These are phyloP conservation scores for Luffa acutangula DNA, from an alignment of 306 rosid genomes.

Conservation along the genomic window DNA sequence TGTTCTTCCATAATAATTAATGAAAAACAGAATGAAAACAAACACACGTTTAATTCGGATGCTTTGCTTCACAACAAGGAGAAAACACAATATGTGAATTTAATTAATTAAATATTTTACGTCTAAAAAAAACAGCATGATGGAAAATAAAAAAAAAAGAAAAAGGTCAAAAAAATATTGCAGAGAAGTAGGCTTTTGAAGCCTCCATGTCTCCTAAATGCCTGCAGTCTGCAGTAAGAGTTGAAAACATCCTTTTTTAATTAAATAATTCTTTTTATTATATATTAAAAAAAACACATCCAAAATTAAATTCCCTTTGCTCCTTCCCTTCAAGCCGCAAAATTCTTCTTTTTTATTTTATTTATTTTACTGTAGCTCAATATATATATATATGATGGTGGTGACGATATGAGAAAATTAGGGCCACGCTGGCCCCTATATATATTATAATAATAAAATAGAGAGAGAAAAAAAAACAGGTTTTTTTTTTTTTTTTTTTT, in stretches of 20 bases:
- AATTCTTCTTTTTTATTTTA: neutral
- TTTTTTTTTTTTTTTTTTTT: too few relatives aligned
- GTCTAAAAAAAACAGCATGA: neutral
- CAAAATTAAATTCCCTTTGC: neutral
- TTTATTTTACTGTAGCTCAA: neutral
- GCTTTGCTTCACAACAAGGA: conserved; percentile 1
- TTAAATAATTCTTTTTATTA: neutral
- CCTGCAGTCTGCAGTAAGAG: conserved; percentile 58
- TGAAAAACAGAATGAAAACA: neutral
- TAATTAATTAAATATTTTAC: neutral
- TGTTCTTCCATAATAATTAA: neutral
- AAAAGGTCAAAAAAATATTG: neutral
- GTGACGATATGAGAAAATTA: too few relatives aligned
- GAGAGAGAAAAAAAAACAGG: too few relatives aligned
- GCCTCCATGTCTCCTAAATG: conserved; percentile 45
- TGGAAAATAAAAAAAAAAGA: neutral
- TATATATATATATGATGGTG: neutral
- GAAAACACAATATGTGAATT: neutral
- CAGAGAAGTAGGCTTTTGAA: conserved; percentile 7
- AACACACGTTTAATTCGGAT: neutral
- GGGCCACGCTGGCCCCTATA: too few relatives aligned
- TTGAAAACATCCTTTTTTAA: conserved; percentile 25
- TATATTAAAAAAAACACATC: neutral
- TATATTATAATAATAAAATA: too few relatives aligned
- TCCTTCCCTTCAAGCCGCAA: neutral